These are phyloP conservation scores for Claviceps sp. DNA, from an alignment of 2,329 filamentous ascomycete species.

Conservation along the genomic window DNA sequence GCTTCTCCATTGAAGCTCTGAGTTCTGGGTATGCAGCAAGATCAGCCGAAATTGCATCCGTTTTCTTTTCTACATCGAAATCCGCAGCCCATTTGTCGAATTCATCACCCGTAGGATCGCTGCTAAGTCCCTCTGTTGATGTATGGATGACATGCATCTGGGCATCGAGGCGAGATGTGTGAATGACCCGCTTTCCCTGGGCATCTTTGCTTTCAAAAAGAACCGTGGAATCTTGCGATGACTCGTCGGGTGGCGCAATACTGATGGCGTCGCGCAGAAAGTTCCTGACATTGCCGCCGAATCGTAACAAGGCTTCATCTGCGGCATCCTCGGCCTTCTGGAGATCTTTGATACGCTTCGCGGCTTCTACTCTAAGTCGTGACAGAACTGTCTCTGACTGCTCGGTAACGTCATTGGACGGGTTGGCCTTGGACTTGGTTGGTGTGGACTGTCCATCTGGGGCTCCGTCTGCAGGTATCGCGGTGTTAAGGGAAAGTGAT, in stretches of 20 bases:
- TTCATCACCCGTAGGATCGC: constrained; percentile 64
- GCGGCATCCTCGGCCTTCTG: constrained; percentile 90
- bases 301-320: constrained; percentile 85
- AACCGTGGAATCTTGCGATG: constrained; percentile 44
- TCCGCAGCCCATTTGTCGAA: constrained; percentile 59
- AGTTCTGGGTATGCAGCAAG: constrained; percentile 79
- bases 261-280: constrained; percentile 85
- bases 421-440: constrained; percentile 25
- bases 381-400: constrained; percentile 56
- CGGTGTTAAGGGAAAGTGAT: constrained; percentile 51
- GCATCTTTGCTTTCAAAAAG: constrained; percentile 92
- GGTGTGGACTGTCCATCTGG: constrained; percentile 30
- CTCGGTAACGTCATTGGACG: constrained; percentile 28
- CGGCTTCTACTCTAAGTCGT: constrained; percentile 61
- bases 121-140: constrained; percentile 64
- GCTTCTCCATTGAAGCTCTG: constrained; percentile 78
- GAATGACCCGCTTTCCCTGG: constrained; percentile 81
- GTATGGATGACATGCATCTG: constrained; percentile 94
- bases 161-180: constrained; percentile 86
- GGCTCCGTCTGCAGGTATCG: constrained; percentile 17
- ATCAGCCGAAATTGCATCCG: constrained; percentile 67
- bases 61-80: constrained; percentile 77
- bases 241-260: constrained; percentile 59
- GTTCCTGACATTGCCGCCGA: constrained; percentile 77
- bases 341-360: constrained; percentile 75